Percentiles rank a stretch among this genome's conserved stretches.
These are phyloP conservation scores for Colletotrichum sublineola DNA, from an alignment of 2,329 filamentous ascomycete genomes.

Conservation along the genomic window DNA sequence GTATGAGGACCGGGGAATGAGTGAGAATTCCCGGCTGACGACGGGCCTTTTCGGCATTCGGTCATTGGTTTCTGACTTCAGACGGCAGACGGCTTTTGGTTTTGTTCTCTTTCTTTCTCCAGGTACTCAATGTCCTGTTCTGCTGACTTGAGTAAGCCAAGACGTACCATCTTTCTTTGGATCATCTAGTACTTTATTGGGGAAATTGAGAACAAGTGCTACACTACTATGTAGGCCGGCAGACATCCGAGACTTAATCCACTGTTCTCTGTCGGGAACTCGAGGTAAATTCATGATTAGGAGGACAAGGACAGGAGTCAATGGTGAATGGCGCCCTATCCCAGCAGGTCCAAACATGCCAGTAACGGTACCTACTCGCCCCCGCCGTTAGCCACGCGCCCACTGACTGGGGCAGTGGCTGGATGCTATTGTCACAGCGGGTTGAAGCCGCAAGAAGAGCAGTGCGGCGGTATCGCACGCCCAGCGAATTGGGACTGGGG, in stretches of 20 bases:
- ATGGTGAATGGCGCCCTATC: conserved; percentile 5
- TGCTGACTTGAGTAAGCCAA: background rate
- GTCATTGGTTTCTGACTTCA: conserved; percentile 6
- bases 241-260: background rate
- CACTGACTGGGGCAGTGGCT: background rate
- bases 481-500: conserved; percentile 40
- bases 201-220: too few species aligned
- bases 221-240: background rate
- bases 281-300: background rate
- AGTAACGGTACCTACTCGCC: conserved; percentile 9
- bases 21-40: conserved; percentile 22
- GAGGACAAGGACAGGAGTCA: background rate
- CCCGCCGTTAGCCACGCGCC: conserved; percentile 9
- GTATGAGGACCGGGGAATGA: background rate
- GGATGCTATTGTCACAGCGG: background rate
- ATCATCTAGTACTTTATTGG: background rate
- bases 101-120: background rate
- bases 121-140: background rate
- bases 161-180: conserved; percentile 7
- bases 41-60: conserved; percentile 41
- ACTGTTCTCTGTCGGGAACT: background rate
- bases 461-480: conserved; percentile 30
- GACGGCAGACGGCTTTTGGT: background rate
- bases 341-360: conserved; percentile 2
- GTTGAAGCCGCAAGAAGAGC: conserved; percentile 29